Evolutionary conservation across 768 basidiomycete species (phyloP).

Genomic region (Panaeolus cyanescens): DNA sequence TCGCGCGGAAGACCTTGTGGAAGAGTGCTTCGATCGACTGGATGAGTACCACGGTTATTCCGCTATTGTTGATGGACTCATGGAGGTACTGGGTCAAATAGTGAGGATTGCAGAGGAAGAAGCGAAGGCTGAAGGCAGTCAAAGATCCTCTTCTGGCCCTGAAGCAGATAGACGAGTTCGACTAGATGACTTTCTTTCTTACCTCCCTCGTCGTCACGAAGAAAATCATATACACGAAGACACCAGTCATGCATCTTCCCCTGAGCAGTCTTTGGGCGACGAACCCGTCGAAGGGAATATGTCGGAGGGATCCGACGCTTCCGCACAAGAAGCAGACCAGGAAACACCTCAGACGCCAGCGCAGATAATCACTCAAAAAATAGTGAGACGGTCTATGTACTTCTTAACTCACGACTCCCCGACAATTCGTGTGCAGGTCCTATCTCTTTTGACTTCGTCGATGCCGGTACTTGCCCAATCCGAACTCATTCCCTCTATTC

Average conservation of each 20-base stretch:
- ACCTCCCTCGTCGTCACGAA: conserved; percentile 58
- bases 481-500: conserved; percentile 80
- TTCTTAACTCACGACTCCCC: conserved; percentile 92
- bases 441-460: conserved; percentile 72
- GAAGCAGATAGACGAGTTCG: conserved; percentile 26
- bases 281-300: conserved; percentile 18
- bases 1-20: conserved; percentile 90
- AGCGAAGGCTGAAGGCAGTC: conserved; percentile 25
- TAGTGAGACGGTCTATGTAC: conserved; percentile 83
- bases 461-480: conserved; percentile 72
- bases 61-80: conserved; percentile 79
- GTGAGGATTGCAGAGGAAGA: conserved; percentile 74
- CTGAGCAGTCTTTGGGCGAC: conserved; percentile 58
- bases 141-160: conserved; percentile 16
- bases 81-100: conserved; percentile 87
- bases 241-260: conserved; percentile 60
- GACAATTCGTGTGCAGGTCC: conserved; percentile 80
- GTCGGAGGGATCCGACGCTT: background rate
- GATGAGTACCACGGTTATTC: conserved; percentile 97
- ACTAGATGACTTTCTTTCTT: conserved; percentile 59
- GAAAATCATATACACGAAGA: conserved; percentile 36
- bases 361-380: conserved; percentile 79
- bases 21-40: conserved; percentile 95
- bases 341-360: conserved; percentile 63
- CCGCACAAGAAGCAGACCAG: conserved; percentile 37